Base-by-base conservation (phyloP, 2,329 filamentous ascomycete species). In the Fusarium lateritium region DNA sequence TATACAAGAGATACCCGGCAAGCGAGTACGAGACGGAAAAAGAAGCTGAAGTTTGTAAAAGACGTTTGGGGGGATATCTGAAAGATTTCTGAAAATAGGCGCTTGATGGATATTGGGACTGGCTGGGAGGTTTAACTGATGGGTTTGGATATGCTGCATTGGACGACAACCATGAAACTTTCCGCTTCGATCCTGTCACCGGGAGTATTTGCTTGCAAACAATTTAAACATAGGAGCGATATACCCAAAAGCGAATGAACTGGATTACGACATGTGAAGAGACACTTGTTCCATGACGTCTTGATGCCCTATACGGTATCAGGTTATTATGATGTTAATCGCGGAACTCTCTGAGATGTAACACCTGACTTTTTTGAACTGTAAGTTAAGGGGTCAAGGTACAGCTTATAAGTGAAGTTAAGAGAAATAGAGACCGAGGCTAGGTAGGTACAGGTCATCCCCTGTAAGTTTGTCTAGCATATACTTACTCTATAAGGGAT, bases 191-290 rank as follows among this genome's bases (percentile, higher is more conserved):
- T 50, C 49, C 52, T 46, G 36, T 39, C 36, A 52, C 54, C 26
- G 52, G 43, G 52, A 45, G 65, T 43, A 56, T 49, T 67, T 73
- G 44, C 24, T 61, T 65, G 53, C 50, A 55, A 56, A 55, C 44
- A 34, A 19, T 38, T 51, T 45, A 19, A 44, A 69, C 62, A 46
- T 55, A 54, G 45, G 62, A 46, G 49, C 58, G 28, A 65, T 53
- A 72, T 65, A 72, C 67, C 54, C 50, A 63, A 65, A 60, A 62
- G 67, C 51, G 60, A 56, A 72, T 62, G 44, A 24, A 60, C 42
- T 40, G 43, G 36, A 47, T 51, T 5, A 50, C n/a, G 28, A 34
- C 10, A 38, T 24, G 42, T 40, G 17, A 40, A 56, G 53, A 39
- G 10, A 31, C 10, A 31, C 10, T 31, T 31, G 28, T 28, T 28